Base-by-base conservation (phyloP, 345 rosid species). In the Salix exigua region DNA sequence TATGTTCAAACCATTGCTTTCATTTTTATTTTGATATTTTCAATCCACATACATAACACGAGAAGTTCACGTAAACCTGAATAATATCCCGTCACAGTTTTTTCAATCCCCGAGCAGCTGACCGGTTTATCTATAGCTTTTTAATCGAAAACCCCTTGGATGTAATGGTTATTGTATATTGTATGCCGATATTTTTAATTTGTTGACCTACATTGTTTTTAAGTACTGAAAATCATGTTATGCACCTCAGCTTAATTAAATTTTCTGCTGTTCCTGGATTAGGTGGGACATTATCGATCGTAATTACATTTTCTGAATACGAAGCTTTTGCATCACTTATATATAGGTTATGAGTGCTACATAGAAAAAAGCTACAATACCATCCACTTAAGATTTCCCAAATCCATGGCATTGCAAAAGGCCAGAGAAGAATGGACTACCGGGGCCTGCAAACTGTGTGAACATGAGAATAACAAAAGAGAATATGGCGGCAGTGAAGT, bases 401-500 rank as follows among this genome's bases (percentile, higher is more conserved):
- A 46, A 46, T 46, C 14, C 51, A 46, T 4, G 51, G 51, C 51
- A 46, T 46, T 18, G 58, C 8, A 51, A 51, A 51, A 19, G 14
- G 13, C 17, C 58, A 50, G 58, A 2, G 58, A 50, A 18, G 58
- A 50, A 18, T 18, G 58, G 58, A 50, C 8, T 0, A 2, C 6
- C 6, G n/a, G 0, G 44, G 44, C n/a, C n/a, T 18, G 58, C 50
- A 18, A 6, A 23, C 38, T 65, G 70, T 65, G 70, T 40, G 42
- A 62, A 4, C 42, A 44, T 25, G 44, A 71, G 28, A 65, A 42
- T 33, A 61, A 40, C 44, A 40, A 70, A 26, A 26, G 67, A 35
- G 69, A 81, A 61, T 35, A 44, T 48, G 21, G 71, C 30, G 21
- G 71, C 30, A 35, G 17, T 77, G 81, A 77, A 64, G 81, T 77